Evolutionary conservation across 805 yeast species (phyloP).

Genomic region (Metschnikowia reukaufii): DNA sequence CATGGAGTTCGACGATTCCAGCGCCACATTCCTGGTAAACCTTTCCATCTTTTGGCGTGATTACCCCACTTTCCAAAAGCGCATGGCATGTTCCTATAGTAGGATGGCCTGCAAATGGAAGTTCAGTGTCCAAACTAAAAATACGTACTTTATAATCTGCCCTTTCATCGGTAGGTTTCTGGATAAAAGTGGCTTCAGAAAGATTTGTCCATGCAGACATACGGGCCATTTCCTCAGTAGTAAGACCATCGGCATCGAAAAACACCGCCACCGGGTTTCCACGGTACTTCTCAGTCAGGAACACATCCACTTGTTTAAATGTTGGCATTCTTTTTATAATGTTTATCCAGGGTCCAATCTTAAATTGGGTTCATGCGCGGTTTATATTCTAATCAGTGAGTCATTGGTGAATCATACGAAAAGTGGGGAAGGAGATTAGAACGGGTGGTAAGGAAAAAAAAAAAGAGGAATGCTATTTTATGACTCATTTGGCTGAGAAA

Average conservation of each 20-base stretch:
- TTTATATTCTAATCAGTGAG: too few species aligned
- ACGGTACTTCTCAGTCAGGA: slow-evolving; percentile 36
- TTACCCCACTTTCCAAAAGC: slow-evolving; percentile 37
- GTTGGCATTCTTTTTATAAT: slow-evolving; percentile 12
- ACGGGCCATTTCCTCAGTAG: slow-evolving; percentile 42
- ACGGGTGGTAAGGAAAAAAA: too few species aligned
- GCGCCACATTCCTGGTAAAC: slow-evolving; percentile 46
- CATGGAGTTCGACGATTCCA: slow-evolving; percentile 40
- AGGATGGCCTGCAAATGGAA: slow-evolving; percentile 69
- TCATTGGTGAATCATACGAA: too few species aligned
- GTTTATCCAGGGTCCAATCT: too few species aligned
- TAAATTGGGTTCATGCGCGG: too few species aligned
- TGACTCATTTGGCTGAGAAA: too few species aligned
- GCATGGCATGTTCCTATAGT: slow-evolving; percentile 55
- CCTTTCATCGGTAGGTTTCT: slow-evolving; percentile 35
- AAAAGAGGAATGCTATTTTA: too few species aligned
- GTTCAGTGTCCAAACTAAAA: slow-evolving; percentile 46
- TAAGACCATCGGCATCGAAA: slow-evolving; percentile 39
- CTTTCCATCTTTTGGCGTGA: slow-evolving; percentile 26
- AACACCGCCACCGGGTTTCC: slow-evolving; percentile 62
- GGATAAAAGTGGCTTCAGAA: slow-evolving; percentile 57
- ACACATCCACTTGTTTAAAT: slow-evolving; percentile 45
- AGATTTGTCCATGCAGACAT: slow-evolving; percentile 62
- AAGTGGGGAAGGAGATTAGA: too few species aligned
- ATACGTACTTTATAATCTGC: slow-evolving; percentile 53